Evolutionary conservation across 176 grass and related monocot species (phyloP).

Genomic region (Carex cristatella): DNA sequence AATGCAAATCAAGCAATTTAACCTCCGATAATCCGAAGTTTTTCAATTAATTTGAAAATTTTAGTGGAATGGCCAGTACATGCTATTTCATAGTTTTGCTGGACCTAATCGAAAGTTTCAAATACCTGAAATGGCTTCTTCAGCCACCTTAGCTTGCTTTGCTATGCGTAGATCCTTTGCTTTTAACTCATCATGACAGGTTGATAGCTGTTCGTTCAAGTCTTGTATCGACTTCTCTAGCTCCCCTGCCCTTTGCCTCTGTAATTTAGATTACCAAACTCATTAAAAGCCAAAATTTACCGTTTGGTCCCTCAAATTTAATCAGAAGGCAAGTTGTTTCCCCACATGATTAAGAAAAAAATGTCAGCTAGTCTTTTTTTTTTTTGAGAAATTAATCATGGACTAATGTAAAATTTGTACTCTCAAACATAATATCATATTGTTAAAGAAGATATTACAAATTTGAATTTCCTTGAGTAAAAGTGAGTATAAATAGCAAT

Average conservation of each 20-base stretch:
- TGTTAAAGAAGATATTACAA: slow-evolving; percentile 14
- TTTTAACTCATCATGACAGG: slow-evolving; percentile 43
- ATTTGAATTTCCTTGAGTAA: neutral
- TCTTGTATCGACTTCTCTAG: slow-evolving; percentile 66
- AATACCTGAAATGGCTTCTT: slow-evolving; percentile 92
- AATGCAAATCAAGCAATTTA: neutral
- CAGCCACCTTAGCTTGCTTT: slow-evolving; percentile 84
- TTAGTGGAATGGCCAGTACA: neutral
- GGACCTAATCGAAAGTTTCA: neutral
- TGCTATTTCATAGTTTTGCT: neutral
- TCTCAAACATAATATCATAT: neutral
- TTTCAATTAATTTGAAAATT: neutral
- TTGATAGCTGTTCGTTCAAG: slow-evolving; percentile 65
- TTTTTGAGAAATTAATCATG: neutral
- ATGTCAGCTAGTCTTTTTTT: neutral
- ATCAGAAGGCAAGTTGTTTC: neutral
- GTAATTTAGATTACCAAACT: slow-evolving; percentile 17
- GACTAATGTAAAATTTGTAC: neutral
- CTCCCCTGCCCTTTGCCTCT: slow-evolving; percentile 59
- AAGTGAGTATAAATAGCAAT: neutral
- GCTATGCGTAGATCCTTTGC: slow-evolving; percentile 63
- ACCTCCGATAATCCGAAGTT: neutral
- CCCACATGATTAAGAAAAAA: neutral
- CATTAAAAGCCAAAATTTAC: neutral
- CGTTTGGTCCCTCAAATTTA: neutral